These are phyloP conservation scores for Chaetoceros tenuissimus DNA, from an alignment of 108 stramenopile species.

Conservation along the genomic window DNA sequence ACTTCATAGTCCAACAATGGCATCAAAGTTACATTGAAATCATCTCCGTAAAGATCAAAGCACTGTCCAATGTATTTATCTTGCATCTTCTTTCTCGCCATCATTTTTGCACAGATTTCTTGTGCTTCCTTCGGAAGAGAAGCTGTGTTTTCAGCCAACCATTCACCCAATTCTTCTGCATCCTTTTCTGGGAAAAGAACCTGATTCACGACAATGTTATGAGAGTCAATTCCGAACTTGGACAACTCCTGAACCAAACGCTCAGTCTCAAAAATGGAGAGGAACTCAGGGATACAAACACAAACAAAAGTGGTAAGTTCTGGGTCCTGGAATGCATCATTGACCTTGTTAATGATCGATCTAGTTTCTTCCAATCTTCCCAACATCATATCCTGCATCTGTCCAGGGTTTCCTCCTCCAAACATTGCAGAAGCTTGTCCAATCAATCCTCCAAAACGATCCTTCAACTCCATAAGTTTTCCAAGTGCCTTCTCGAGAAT, in stretches of 20 bases:
- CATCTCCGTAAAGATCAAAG: constrained; percentile 97
- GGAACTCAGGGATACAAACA: constrained; percentile 99
- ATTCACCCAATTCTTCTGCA: constrained; percentile 89
- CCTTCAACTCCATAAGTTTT: constrained; percentile 95
- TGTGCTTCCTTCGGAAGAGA: constrained; percentile 79
- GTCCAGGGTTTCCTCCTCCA: constrained; percentile 57
- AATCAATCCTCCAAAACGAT: constrained; percentile 92
- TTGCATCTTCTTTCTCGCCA: constrained; percentile 98
- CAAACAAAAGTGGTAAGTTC: constrained; percentile 97
- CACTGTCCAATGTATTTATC: constrained; percentile 99
- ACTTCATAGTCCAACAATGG: constrained; percentile 98
- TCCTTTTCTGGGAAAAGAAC: constrained; percentile 98
- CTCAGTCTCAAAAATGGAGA: constrained; percentile 99
- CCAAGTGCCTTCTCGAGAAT: constrained; percentile 95
- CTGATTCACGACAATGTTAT: constrained; percentile 99
- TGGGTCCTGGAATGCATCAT: constrained; percentile 94
- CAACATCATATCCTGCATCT: constrained; percentile 74
- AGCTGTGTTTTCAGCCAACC: constrained; percentile 81
- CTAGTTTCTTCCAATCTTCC: constrained; percentile 90
- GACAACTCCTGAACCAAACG: constrained; percentile 98
- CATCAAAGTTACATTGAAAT: constrained; percentile 97
- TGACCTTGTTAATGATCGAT: constrained; percentile 90
- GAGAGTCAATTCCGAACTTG: constrained; percentile 97
- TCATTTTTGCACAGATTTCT: constrained; percentile 93
- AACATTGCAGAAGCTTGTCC: constrained; percentile 90